phyloP scores from a whole-genome alignment of 106 monocot genomes.

The Dendrobium chrysotoxum region DNA sequence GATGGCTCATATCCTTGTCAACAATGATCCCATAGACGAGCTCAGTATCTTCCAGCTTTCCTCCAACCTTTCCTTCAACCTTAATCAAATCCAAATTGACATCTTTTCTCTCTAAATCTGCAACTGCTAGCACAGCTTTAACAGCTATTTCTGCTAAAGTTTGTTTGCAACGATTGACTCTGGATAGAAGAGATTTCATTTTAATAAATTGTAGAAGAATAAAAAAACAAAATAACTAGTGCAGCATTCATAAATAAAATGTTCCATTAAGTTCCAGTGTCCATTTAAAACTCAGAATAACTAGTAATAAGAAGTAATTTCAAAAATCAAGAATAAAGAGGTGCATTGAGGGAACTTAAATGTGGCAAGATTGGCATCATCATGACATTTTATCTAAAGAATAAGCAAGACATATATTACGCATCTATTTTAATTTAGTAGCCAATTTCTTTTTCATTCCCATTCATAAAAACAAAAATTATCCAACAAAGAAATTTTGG shows the following conservation, averaged over 20 bases:
- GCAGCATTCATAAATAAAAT: not conserved
- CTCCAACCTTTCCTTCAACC: constrained; percentile 96
- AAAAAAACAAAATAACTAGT: not conserved
- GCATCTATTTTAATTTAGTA: no score
- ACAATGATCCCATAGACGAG: constrained; percentile 81
- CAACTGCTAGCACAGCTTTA: constrained; percentile 90
- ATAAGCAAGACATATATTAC: not conserved
- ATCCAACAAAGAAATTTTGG: no score
- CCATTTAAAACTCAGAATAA: not conserved
- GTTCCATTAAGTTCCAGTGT: not conserved
- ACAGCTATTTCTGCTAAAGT: constrained; percentile 86
- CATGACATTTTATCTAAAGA: not conserved
- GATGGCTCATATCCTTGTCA: constrained; percentile 99
- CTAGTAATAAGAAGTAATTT: not conserved
- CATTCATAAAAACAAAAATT: no score
- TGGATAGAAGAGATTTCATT: constrained; percentile 26
- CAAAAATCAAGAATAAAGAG: not conserved
- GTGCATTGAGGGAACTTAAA: not conserved
- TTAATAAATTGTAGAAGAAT: not conserved
- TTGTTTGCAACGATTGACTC: constrained; percentile 81
- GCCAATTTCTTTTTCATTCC: no score
- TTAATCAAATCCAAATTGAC: constrained; percentile 92
- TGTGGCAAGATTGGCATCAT: not conserved
- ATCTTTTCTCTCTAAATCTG: constrained; percentile 95
- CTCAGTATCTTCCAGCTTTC: constrained; percentile 92